Percentiles rank a stretch among this genome's conserved stretches.
Conservation (phyloP, 805 yeast species). For the Nakazawaea siamensis region DNA sequence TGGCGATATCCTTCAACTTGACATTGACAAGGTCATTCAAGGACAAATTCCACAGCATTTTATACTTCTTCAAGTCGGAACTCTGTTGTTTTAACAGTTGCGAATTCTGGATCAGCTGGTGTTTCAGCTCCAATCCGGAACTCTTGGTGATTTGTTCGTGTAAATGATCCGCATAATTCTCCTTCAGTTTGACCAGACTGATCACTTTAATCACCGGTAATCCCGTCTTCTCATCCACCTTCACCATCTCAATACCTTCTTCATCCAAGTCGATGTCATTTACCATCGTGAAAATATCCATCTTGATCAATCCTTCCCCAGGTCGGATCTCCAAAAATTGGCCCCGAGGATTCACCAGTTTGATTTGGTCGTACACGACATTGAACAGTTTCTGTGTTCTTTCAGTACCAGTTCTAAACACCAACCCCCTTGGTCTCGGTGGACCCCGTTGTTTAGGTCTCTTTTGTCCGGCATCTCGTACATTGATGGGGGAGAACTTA, state of each 20-base stretch:
- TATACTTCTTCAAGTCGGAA: constrained; percentile 2
- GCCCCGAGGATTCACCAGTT: constrained; percentile 1
- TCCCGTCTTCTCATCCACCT: neutral
- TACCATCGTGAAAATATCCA: neutral
- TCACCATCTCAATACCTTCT: constrained; percentile 7
- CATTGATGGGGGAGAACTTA: no score
- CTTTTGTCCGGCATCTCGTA: no score
- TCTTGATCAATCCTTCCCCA: neutral
- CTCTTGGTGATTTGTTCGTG: constrained; percentile 6
- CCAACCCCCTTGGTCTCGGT: no score
- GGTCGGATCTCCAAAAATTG: neutral
- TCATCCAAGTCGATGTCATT: constrained; percentile 1
- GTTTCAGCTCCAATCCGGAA: constrained; percentile 1
- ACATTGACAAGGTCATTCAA: constrained; percentile 8
- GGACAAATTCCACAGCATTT: constrained; percentile 8
- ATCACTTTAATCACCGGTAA: constrained; percentile 3
- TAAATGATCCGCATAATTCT: constrained; percentile 7
- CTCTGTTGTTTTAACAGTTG: neutral
- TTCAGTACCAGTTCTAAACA: constrained; percentile 3
- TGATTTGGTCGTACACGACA: neutral
- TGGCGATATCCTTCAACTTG: constrained; percentile 7
- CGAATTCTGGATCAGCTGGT: neutral
- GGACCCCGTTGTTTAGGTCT: no score
- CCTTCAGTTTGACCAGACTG: constrained; percentile 2
- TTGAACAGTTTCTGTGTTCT: constrained; percentile 3